Evolutionary conservation across 129 eudicot genomes (phyloP), one percentile per base, ranked within the genome.

Genomic region (Logfia minima): DNA sequence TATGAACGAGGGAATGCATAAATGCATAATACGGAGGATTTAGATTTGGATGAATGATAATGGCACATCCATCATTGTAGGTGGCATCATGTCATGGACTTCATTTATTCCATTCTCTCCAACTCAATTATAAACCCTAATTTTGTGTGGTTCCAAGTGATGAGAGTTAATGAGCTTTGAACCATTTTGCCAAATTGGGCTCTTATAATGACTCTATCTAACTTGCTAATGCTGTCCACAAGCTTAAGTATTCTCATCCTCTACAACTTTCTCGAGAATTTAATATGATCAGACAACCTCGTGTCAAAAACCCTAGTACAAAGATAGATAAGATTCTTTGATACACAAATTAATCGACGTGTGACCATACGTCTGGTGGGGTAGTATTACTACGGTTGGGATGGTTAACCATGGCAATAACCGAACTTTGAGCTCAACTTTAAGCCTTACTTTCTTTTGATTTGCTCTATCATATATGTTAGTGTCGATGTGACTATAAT

Each of bases 191-290:
- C 80, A 68, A 81, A 68, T 81, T 81, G 76, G 41, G 71, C 66
- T 70, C 82, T 77, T n/a, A 48, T 75, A 18, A 77, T 56, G 26
- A 62, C 29, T 58, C 72, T 71, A 81, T 68, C 84, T 75, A 81
- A 81, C 84, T 75, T 81, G 66, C 16, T 75, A 81, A 75, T 81
- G 69, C 62, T 31, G 80, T 81, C 84, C 84, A 81, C 84, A 75
- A 59, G 71, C 70, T 72, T 59, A 22, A 81, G 80, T 81, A 52
- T 81, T 81, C 56, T 81, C 64, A 21, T 56, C 75, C 84, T 68
- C 0, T 81, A 75, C 79, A 81, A 75, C 72, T 67, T 43, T 75
- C 9, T 59, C 11, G 28, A 8, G 26, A 48, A 61, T 81, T 68
- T 28, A 81, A 45, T 68, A 68, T 18, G 48, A 62, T 32, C 2